Evolutionary conservation across 2,329 filamentous ascomycete species (phyloP).

Genomic region (Pseudonectria buxi): DNA sequence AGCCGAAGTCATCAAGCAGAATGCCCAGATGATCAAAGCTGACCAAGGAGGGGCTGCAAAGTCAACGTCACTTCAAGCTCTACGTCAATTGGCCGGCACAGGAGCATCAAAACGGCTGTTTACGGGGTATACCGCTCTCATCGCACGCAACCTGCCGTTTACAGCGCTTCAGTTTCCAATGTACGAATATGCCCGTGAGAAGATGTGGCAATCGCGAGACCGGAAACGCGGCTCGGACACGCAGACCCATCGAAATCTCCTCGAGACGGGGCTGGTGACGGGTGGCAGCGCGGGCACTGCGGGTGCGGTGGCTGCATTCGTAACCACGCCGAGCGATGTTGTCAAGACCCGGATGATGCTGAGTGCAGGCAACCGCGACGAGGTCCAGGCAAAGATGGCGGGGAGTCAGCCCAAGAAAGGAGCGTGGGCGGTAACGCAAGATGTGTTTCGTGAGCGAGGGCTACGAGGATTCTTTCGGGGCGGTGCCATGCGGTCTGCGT

Average conservation of each 20-base stretch:
- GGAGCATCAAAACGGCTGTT: constrained; percentile 52
- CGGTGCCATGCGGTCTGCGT: constrained; percentile 62
- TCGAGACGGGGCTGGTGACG: constrained; percentile 65
- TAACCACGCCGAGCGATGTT: constrained; percentile 88
- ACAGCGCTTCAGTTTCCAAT: constrained; percentile 85
- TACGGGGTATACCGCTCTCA: constrained; percentile 71
- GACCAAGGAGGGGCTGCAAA: constrained; percentile 11
- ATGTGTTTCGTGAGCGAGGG: constrained; percentile 62
- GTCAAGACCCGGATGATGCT: constrained; percentile 90
- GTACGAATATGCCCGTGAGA: constrained; percentile 63
- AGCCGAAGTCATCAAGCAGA: constrained; percentile 88
- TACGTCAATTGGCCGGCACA: constrained; percentile 46
- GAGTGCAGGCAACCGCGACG: constrained; percentile 36
- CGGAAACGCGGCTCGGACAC: constrained; percentile 9
- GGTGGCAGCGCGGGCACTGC: constrained; percentile 67
- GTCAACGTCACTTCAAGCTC: constrained; percentile 42
- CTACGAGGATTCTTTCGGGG: constrained; percentile 71
- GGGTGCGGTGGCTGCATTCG: constrained; percentile 65
- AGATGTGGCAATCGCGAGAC: constrained; percentile 37
- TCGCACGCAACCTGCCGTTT: constrained; percentile 77
- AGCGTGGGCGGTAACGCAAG: constrained; percentile 53
- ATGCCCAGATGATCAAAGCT: constrained; percentile 70
- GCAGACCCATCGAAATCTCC: constrained; percentile 28
- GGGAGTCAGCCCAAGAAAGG: constrained; percentile 31
- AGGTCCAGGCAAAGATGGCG: constrained; percentile 15